These are phyloP conservation scores for Calcarisporium arbuscula DNA, from an alignment of 2,329 filamentous ascomycete genomes.

Conservation along the genomic window DNA sequence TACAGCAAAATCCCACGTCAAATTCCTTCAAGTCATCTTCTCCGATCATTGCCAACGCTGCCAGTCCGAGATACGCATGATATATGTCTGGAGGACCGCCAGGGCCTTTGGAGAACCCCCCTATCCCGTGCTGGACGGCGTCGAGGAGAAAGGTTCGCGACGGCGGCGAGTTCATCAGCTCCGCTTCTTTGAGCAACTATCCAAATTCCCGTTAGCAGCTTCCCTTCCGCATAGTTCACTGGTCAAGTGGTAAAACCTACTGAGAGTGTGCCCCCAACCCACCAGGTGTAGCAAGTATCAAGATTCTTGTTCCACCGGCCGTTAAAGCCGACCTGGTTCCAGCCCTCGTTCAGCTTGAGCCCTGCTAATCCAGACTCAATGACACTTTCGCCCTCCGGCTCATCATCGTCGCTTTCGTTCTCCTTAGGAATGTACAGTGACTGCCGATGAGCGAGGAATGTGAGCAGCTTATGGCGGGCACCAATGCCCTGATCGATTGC, in stretches of 20 bases:
- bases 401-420: constrained; percentile 39
- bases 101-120: constrained; percentile 71
- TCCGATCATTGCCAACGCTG: constrained; percentile 67
- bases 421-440: constrained; percentile 49
- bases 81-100: constrained; percentile 71
- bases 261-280: constrained; percentile 64
- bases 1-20: constrained; percentile 72
- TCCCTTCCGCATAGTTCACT: neutral
- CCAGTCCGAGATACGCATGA: constrained; percentile 83
- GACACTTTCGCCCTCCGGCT: constrained; percentile 34
- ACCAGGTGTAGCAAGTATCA: constrained; percentile 95
- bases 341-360: constrained; percentile 24
- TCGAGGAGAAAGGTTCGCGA: constrained; percentile 75
- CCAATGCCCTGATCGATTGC: constrained; percentile 24
- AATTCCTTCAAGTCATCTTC: constrained; percentile 64
- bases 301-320: constrained; percentile 85
- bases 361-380: constrained; percentile 27
- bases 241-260: constrained; percentile 21
- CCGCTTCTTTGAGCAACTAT: constrained; percentile 51
- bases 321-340: constrained; percentile 68
- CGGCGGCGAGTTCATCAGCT: constrained; percentile 51
- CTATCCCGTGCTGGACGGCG: constrained; percentile 80
- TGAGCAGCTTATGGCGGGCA: constrained; percentile 24
- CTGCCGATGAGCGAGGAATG: constrained; percentile 61
- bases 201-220: neutral